phyloP scores from a whole-genome alignment of 345 rosid species.

The Chamaenerion angustifolium region DNA sequence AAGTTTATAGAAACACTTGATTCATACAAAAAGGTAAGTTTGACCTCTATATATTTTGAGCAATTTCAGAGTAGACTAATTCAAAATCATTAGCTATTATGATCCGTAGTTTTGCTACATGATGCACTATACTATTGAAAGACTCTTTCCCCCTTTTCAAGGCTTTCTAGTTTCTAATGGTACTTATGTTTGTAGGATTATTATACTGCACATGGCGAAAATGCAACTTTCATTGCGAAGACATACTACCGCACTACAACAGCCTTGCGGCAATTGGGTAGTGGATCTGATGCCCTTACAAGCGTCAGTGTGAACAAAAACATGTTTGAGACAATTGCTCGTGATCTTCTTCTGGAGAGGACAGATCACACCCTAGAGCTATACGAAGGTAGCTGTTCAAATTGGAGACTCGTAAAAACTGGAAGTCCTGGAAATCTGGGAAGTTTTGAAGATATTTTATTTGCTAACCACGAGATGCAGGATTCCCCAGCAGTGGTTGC shows the following conservation, averaged over 20 bases:
- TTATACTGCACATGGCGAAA: slow-evolving; percentile 83
- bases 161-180: background rate
- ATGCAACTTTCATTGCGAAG: slow-evolving; percentile 81
- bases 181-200: slow-evolving; percentile 48
- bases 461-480: slow-evolving; percentile 92
- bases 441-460: slow-evolving; percentile 88
- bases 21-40: too few relatives aligned
- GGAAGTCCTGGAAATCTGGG: slow-evolving; percentile 94
- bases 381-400: slow-evolving; percentile 82
- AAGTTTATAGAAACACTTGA: too few relatives aligned
- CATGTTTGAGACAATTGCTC: slow-evolving; percentile 77
- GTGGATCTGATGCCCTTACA: slow-evolving; percentile 60
- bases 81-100: too few relatives aligned
- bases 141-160: background rate
- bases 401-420: slow-evolving; percentile 70
- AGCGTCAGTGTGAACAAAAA: slow-evolving; percentile 71
- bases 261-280: slow-evolving; percentile 65
- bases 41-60: too few relatives aligned
- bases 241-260: slow-evolving; percentile 85
- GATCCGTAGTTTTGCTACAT: too few relatives aligned
- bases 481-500: slow-evolving; percentile 79
- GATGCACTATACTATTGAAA: background rate
- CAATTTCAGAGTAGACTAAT: too few relatives aligned
- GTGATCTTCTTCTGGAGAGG: slow-evolving; percentile 83
- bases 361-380: slow-evolving; percentile 84